Base-by-base conservation (phyloP, 2,329 filamentous ascomycete genomes). In the Aciculosporium take region DNA sequence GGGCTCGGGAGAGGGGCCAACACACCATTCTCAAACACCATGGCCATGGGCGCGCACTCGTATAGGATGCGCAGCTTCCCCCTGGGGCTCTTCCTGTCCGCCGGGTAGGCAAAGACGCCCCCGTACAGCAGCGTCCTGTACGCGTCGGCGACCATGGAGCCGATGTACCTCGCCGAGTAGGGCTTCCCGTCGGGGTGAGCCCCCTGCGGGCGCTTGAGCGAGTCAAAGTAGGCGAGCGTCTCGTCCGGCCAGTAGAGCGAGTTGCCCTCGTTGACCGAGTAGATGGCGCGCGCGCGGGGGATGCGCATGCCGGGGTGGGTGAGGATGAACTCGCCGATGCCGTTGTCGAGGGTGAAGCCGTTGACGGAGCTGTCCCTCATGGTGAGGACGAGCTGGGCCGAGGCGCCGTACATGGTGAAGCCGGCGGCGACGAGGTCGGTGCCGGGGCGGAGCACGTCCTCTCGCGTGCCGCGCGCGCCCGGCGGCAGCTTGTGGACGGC, bases 401-500 rank as follows among this genome's bases (percentile, higher is more conserved):
- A 95, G 52, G 91, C 91, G 57, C 91, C 91, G 66, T 98, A 98
- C 91, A 98, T 98, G 64, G 91, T 98, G 74, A 98, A 98, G n/a
- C 91, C 91, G 18, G 85, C 81, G 28, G 91, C 89, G 17, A 96
- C 76, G 50, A 96, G 76, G 64, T 95, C 88, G 2, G 84, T 89
- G 43, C 91, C 91, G 1, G 91, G 84, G 63, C 79, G 80, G 45
- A 96, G 74, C 46, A 98, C 75, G 60, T 96, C 88, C 56, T 93
- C 86, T 53, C 83, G 81, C 45, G 74, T 81, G 49, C 83, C 84
- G 45, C 67, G 71, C 12, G 81, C 79, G 49, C 74, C 79, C 12
- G 93, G 85, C 45, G 80, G 75, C 18, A 96, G 77, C 69, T 88
- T 87, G 74, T 91, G 91, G 54, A 98, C 77, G 50, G 78, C 88